Base-by-base conservation (phyloP, 2,329 filamentous ascomycete genomes). In the Ceratocystis huliohia region DNA sequence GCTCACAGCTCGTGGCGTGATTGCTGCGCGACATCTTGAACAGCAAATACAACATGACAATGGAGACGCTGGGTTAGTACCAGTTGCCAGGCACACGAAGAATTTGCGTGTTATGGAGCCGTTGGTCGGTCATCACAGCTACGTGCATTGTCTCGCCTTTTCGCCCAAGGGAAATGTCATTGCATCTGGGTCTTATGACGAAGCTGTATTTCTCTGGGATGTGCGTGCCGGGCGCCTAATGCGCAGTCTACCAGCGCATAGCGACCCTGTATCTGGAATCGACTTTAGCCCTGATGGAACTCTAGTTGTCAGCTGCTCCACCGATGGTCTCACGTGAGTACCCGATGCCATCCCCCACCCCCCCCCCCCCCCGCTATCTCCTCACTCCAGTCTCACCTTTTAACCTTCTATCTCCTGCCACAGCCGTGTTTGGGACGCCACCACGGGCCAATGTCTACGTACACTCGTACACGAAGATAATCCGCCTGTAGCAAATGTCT, bases 111-210 rank as follows among this genome's bases (percentile, higher is more conserved):
- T 68, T 30, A 78, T 79, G 71, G 78, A 79, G 1, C 82, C 84
- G 4, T 79, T 97, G 70, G 81, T 88, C 28, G 93, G 94, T 1
- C 94, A 99, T 72, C 91, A 96, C 75, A 97, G 95, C 76, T 97
- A 97, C 75, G 87, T 99, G 41, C 96, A 96, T 76, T 91, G 88
- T 63, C 80, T 99, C 44, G 91, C 92, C 5, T 97, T 97, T 75
- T 93, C 90, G n/a, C 94, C 94, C 1, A 97, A 96, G 75, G 94
- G 94, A 28, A 99, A 99, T 73, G 96, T 97, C 73, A 83, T 99
- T 44, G 94, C 92, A 17, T 95, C 89, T 70, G 94, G 94, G 13
- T 95, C 89, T 70, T 97, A 96, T 76, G 94, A 99, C 71, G 94
- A 99, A 78, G 94, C 94, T 3, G 91, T 99, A 0, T 96, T 96